phyloP scores from a whole-genome alignment of 2,329 filamentous ascomycete species.

The Fusarium zealandicum region DNA sequence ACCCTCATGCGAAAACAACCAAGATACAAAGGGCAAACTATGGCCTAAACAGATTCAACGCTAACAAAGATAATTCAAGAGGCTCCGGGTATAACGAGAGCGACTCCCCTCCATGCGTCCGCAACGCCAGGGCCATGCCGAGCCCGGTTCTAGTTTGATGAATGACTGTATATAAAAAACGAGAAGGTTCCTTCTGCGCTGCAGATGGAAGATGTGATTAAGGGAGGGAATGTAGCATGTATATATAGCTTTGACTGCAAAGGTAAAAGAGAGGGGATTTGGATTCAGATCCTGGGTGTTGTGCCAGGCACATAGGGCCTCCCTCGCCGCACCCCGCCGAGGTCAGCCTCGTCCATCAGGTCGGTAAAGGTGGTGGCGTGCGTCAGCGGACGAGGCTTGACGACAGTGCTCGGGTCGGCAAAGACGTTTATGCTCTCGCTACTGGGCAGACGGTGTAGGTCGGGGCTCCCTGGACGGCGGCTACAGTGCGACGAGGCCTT shows the following conservation, averaged over 20 bases:
- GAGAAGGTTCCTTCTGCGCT: slow-evolving; percentile 25
- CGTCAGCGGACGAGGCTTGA: slow-evolving; percentile 36
- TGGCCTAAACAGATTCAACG: neutral
- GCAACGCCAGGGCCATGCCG: slow-evolving; percentile 20
- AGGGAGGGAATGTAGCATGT: slow-evolving; percentile 2
- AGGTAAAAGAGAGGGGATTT: neutral
- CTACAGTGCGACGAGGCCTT: slow-evolving; percentile 40
- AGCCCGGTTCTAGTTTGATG: slow-evolving; percentile 13
- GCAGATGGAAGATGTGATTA: slow-evolving; percentile 22
- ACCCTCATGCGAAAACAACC: slow-evolving; percentile 10
- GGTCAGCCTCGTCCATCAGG: slow-evolving; percentile 58
- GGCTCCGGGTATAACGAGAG: slow-evolving; percentile 37
- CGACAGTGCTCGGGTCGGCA: slow-evolving; percentile 56
- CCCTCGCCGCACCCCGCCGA: slow-evolving; percentile 52
- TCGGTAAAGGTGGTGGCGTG: slow-evolving; percentile 60
- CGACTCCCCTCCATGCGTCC: slow-evolving; percentile 25
- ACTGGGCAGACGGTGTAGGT: slow-evolving; percentile 52
- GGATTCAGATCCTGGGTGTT: slow-evolving; percentile 43
- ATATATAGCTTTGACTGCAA: neutral
- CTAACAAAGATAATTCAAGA: slow-evolving; percentile 9
- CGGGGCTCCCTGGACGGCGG: slow-evolving; percentile 43
- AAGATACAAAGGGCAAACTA: slow-evolving; percentile 10
- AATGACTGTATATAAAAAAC: slow-evolving; percentile 17
- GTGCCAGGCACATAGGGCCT: slow-evolving; percentile 52
- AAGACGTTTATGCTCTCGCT: slow-evolving; percentile 62